phyloP scores from a whole-genome alignment of 495 filamentous ascomycete species.

The Penicillium malachiteum region DNA sequence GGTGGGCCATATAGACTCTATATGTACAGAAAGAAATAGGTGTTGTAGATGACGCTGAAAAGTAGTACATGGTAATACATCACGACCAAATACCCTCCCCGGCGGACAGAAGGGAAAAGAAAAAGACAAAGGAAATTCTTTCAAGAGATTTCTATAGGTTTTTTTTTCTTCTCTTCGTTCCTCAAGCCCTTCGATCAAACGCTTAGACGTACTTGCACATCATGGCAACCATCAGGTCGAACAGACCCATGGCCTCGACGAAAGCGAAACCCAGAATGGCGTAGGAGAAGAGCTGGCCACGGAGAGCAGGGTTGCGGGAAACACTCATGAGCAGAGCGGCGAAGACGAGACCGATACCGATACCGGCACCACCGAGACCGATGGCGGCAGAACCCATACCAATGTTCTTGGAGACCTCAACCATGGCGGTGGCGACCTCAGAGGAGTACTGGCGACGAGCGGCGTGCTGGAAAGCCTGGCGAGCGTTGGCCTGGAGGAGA shows the following conservation, averaged over 20 bases:
- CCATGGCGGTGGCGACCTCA: slow-evolving; percentile 80
- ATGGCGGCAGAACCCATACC: slow-evolving; percentile 85
- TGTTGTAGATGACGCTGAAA: slow-evolving; percentile 40
- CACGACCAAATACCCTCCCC: slow-evolving; percentile 37
- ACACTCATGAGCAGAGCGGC: slow-evolving; percentile 78
- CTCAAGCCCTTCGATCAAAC: slow-evolving; percentile 19
- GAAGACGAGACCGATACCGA: slow-evolving; percentile 92
- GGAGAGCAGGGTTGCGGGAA: slow-evolving; percentile 86
- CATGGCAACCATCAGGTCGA: slow-evolving; percentile 91
- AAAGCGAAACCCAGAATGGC: slow-evolving; percentile 93
- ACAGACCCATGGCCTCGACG: slow-evolving; percentile 90
- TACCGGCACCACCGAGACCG: slow-evolving; percentile 87
- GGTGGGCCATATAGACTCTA: slow-evolving; percentile 43
- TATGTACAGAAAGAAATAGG: slow-evolving; percentile 45
- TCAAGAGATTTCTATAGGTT: slow-evolving; percentile 15
- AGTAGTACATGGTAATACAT: slow-evolving; percentile 44
- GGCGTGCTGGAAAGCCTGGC: slow-evolving; percentile 60
- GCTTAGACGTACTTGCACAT: slow-evolving; percentile 69
- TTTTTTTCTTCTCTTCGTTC: slow-evolving; percentile 15
- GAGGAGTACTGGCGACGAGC: slow-evolving; percentile 71
- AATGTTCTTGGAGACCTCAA: slow-evolving; percentile 82
- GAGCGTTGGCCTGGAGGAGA: slow-evolving; percentile 60
- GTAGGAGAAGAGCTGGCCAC: slow-evolving; percentile 89
- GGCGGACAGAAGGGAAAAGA: slow-evolving; percentile 22
- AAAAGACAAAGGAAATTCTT: slow-evolving; percentile 13